phyloP scores from a whole-genome alignment of 345 rosid genomes.

The Anacardium occidentale region DNA sequence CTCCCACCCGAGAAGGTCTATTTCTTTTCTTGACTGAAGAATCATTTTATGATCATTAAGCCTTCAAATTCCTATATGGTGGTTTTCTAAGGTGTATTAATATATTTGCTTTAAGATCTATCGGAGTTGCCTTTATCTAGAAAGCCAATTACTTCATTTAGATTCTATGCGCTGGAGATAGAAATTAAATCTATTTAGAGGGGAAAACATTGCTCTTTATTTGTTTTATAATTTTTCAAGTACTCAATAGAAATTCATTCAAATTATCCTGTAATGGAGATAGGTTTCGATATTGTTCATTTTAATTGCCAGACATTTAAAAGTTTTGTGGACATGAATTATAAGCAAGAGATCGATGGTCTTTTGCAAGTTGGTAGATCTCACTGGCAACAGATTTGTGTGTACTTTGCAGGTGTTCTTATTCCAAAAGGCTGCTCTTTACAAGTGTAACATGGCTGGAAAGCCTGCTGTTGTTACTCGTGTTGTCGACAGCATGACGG shows the following conservation, averaged over 20 bases:
- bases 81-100: not conserved
- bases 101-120: not conserved
- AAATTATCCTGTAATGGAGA: not conserved
- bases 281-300: not conserved
- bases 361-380: not conserved
- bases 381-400: conserved; percentile 17
- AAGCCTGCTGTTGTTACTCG: conserved; percentile 97
- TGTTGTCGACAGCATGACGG: conserved; percentile 98
- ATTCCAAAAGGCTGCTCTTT: conserved; percentile 90
- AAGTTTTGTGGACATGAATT: not conserved
- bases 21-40: conserved; percentile 15
- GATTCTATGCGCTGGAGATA: not conserved
- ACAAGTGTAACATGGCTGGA: conserved; percentile 97
- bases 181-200: not conserved
- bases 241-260: too few species aligned
- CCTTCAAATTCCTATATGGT: not conserved
- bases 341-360: not conserved
- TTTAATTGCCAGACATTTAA: not conserved
- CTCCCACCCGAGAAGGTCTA: conserved; percentile 95
- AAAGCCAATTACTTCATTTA: not conserved
- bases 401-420: conserved; percentile 70
- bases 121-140: not conserved
- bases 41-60: not conserved
- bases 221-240: not conserved
- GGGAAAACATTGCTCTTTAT: not conserved